Percentiles rank a stretch among this genome's conserved stretches.
Evolutionary conservation across 2,329 filamentous ascomycete genomes (phyloP).

Genomic region (Xylogone sp.): DNA sequence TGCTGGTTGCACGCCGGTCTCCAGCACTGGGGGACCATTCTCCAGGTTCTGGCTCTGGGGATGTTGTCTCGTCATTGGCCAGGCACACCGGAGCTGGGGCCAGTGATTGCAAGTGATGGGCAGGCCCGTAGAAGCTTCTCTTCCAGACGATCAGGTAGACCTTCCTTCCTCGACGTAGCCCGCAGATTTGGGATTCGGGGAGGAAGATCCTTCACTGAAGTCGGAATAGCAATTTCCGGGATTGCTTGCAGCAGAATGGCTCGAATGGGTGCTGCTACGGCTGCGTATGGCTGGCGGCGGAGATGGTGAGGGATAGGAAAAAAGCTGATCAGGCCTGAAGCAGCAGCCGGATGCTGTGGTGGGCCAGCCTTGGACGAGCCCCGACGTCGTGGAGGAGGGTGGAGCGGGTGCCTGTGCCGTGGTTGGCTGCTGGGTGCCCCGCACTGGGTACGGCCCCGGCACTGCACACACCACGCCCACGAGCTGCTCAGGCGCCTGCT

Average conservation of each 20-base stretch:
- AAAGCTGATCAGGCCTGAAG: no score
- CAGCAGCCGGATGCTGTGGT: no score
- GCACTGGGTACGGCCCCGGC: not conserved
- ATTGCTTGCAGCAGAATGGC: not conserved
- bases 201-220: not conserved
- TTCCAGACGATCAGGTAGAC: not conserved
- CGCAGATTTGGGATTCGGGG: no score
- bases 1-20: no score
- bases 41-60: not conserved
- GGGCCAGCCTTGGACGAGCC: not conserved
- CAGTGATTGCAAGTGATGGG: not conserved
- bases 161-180: not conserved
- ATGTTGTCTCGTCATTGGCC: no score
- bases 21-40: not conserved
- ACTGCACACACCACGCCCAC: no score
- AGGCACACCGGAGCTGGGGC: no score
- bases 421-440: not conserved
- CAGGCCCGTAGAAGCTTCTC: not conserved
- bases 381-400: not conserved
- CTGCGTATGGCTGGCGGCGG: no score
- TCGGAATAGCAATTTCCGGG: not conserved
- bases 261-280: no score
- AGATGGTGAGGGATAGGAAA: no score
- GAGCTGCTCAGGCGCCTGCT: no score
- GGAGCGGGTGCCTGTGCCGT: not conserved